Evolutionary conservation across 1,284 basidiomycete species (phyloP).

Genomic region (Wolfiporia cocos): DNA sequence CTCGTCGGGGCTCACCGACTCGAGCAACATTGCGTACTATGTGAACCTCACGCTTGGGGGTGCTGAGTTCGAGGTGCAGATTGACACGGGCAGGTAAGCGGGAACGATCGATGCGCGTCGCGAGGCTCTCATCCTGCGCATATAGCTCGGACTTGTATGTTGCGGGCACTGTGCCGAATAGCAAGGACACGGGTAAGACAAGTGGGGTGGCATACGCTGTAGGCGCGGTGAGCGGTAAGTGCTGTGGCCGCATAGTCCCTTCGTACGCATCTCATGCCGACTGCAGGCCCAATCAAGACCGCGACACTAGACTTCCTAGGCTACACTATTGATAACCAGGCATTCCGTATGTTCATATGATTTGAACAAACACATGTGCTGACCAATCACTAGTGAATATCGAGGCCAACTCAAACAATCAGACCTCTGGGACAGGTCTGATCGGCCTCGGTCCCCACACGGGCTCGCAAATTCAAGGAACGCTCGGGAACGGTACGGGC

Average conservation of each 20-base stretch:
- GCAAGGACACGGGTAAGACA: slow-evolving; percentile 33
- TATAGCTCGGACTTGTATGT: slow-evolving; percentile 55
- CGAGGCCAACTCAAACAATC: slow-evolving; percentile 10
- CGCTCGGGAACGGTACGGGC: slow-evolving; percentile 20
- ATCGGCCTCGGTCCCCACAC: slow-evolving; percentile 32
- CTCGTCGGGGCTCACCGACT: slow-evolving; percentile 13
- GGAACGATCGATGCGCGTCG: not conserved
- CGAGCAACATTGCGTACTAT: slow-evolving; percentile 38
- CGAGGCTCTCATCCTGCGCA: no score
- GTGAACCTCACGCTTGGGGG: slow-evolving; percentile 46
- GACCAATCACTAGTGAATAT: slow-evolving; percentile 17
- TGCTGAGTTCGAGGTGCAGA: slow-evolving; percentile 36
- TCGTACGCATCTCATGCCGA: slow-evolving; percentile 2
- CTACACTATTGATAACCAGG: slow-evolving; percentile 46
- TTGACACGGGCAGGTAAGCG: slow-evolving; percentile 62
- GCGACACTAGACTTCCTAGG: slow-evolving; percentile 47
- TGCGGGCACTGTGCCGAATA: slow-evolving; percentile 35
- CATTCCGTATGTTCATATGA: slow-evolving; percentile 40
- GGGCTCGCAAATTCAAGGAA: slow-evolving; percentile 23
- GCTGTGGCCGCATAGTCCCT: not conserved
- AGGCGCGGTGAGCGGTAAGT: slow-evolving; percentile 16
- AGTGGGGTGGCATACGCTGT: slow-evolving; percentile 42
- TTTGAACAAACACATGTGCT: not conserved
- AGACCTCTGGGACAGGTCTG: slow-evolving; percentile 21
- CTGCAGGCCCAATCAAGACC: slow-evolving; percentile 41